Base-by-base conservation (phyloP, 495 filamentous ascomycete species). In the Glarea lozoyensis region DNA sequence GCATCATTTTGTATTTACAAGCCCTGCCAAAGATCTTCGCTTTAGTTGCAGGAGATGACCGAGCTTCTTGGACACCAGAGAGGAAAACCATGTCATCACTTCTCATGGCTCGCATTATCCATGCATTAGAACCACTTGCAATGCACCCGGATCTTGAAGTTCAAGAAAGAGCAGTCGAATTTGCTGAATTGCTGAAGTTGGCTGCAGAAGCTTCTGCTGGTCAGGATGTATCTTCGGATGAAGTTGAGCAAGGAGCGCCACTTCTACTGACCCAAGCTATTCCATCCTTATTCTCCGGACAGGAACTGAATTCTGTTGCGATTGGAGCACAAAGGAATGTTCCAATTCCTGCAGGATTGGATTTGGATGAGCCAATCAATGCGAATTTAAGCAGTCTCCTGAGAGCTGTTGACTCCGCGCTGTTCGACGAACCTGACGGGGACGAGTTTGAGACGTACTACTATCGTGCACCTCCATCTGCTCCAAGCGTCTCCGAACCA, bases 151-250 rank as follows among this genome's bases (percentile, higher is more conserved):
- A 78, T 50, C 67, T 98, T 9, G 92, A 97, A 54, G 87, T 97
- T n/a, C 92, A 98, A 60, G 92, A 97, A 61, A 76, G 93, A 37
- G 80, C 88, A 6, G 89, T 95, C 12, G 90, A 95, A 54, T 93
- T 90, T 52, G 70, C 84, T 2, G 92, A 98, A 53, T 71, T 97
- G 3, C 75, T 96, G 51, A 84, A 86, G 33, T 67, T 98, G 31
- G 83, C 83, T 10, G 73, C 77, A 1, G 90, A 98, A 62, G 85
- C 90, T 17, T 72, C 82, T 4, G 67, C 71, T 4, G 74, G 72
- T n/a, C 80, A 85, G 36, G 62, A 68, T 2, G 59, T 73, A n/a
- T 69, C 67, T 2, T 48, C 67, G 10, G 66, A 76, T 30, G 62
- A 65, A 3, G 55, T 72, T 1, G 33, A 42, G 37, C 49, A 50